These are phyloP conservation scores for Tieghemiomyces parasiticus DNA, from an alignment of 192 early-diverging fungal species.

Conservation along the genomic window DNA sequence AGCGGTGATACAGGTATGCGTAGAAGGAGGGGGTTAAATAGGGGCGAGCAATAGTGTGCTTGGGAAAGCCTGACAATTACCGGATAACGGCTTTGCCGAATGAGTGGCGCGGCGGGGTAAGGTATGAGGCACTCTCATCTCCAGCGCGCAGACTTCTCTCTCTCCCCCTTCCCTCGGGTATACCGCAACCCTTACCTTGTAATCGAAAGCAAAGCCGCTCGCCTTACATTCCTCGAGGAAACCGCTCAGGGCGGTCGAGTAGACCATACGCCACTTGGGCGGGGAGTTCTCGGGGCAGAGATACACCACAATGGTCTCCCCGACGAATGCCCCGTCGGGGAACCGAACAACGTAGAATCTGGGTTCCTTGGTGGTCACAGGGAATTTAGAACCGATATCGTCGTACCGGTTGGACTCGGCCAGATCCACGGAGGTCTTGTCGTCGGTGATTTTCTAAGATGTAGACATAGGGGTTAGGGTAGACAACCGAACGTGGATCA, in stretches of 20 bases:
- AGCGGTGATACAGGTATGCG: no score
- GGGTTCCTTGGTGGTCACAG: conserved; percentile 12
- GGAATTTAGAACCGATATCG: neutral
- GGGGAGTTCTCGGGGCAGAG: conserved; percentile 25
- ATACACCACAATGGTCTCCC: conserved; percentile 26
- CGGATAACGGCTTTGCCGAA: no score
- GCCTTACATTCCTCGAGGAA: conserved; percentile 24
- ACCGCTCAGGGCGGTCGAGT: conserved; percentile 23
- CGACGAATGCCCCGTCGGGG: conserved; percentile 9
- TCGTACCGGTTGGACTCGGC: no score
- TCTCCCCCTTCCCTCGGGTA: neutral
- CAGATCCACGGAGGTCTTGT: conserved; percentile 2
- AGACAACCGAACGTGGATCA: no score
- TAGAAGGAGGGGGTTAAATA: no score
- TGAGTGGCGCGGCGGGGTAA: no score
- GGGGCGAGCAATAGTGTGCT: no score
- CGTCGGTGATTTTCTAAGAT: conserved; percentile 8
- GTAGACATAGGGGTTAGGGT: no score
- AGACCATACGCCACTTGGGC: conserved; percentile 32
- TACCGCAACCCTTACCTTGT: conserved; percentile 1
- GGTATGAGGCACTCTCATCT: no score
- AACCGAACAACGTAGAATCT: conserved; percentile 29
- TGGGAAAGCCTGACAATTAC: no score
- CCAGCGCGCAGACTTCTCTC: conserved; percentile 13
- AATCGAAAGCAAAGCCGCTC: conserved; percentile 20